Evolutionary conservation across 768 basidiomycete species (phyloP).

Genomic region (Lactarius tabidus): DNA sequence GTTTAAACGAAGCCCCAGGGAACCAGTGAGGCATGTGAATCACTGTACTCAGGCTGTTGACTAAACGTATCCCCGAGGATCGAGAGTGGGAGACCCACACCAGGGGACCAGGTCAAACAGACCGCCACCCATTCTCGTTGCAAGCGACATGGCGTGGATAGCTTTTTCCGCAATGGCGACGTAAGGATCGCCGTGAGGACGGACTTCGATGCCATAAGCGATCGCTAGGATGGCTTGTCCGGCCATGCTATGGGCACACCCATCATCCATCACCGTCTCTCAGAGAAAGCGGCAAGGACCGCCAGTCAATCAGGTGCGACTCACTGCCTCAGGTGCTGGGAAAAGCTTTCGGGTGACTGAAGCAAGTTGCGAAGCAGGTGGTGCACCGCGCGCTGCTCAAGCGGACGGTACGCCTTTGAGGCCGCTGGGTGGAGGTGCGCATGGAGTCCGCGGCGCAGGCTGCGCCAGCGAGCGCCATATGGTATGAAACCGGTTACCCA

Average conservation of each 20-base stretch:
- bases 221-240: background rate
- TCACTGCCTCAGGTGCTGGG: background rate
- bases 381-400: background rate
- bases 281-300: background rate
- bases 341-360: background rate
- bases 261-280: too few relatives aligned
- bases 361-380: background rate
- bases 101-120: background rate
- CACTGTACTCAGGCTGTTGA: background rate
- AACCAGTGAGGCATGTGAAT: constrained; percentile 9
- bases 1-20: constrained; percentile 8
- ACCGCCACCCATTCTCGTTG: background rate
- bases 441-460: background rate
- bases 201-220: background rate
- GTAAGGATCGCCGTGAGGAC: background rate
- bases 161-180: background rate
- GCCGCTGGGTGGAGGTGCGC: background rate
- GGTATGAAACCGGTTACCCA: rapidly evolving
- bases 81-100: background rate
- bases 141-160: too few relatives aligned
- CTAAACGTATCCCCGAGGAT: background rate
- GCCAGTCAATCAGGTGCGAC: background rate
- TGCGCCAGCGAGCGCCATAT: background rate
- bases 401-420: background rate
- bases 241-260: background rate